phyloP scores from a whole-genome alignment of 1,284 basidiomycete genomes.

The Neolentinus lepideus region DNA sequence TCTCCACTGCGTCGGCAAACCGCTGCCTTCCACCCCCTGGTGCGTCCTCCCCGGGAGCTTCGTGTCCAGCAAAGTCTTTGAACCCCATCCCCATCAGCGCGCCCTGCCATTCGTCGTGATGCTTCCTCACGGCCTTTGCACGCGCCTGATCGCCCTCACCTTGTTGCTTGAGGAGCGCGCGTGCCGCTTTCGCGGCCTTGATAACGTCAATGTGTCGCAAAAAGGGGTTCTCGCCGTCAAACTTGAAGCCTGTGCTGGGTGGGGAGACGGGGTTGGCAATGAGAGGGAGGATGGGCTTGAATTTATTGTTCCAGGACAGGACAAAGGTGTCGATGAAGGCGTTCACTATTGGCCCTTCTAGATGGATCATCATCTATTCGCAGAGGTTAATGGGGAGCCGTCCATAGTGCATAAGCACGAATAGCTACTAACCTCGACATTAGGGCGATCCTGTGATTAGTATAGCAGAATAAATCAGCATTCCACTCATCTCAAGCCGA shows the following conservation, averaged over 20 bases:
- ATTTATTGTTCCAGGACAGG: slow-evolving; percentile 53
- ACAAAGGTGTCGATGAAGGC: slow-evolving; percentile 71
- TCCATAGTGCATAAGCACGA: not conserved
- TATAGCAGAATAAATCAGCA: not conserved
- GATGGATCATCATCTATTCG: slow-evolving; percentile 38
- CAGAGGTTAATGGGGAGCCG: not conserved
- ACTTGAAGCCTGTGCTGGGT: slow-evolving; percentile 30
- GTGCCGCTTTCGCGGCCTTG: slow-evolving; percentile 1
- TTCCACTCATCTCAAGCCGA: slow-evolving; percentile 4
- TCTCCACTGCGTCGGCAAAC: not conserved
- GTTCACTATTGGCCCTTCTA: slow-evolving; percentile 23
- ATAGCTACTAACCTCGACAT: slow-evolving; percentile 33
- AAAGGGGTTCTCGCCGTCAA: slow-evolving; percentile 40
- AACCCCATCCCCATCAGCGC: slow-evolving; percentile 1
- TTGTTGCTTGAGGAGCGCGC: slow-evolving; percentile 19
- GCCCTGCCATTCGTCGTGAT: not conserved
- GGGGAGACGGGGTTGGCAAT: slow-evolving; percentile 20
- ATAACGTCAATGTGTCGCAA: not conserved
- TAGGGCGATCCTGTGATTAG: slow-evolving; percentile 41
- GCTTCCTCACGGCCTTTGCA: not conserved
- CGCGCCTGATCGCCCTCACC: slow-evolving; percentile 5
- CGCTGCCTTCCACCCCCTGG: not conserved
- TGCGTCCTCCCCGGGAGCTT: not conserved
- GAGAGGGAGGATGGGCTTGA: slow-evolving; percentile 53
- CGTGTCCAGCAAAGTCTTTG: not conserved